Evolutionary conservation across 345 rosid genomes (phyloP).

Genomic region (Camelina hispida): DNA sequence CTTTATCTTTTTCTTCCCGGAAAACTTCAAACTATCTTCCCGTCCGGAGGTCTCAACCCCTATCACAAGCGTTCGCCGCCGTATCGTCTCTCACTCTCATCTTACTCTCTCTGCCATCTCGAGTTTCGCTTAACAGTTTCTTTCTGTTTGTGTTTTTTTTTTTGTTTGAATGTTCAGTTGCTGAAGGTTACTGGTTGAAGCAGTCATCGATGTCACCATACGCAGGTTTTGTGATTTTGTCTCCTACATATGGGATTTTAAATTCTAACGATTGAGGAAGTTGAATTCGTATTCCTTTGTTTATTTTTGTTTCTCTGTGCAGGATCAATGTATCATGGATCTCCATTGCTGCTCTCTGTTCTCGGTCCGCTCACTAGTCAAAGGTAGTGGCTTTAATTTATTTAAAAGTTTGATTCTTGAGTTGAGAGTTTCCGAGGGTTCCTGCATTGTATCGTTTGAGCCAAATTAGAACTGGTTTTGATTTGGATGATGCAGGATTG

Average conservation of each 20-base stretch:
- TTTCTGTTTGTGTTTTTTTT: not conserved
- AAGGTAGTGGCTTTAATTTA: not conserved
- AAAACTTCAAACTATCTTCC: not conserved
- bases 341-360: constrained; percentile 18
- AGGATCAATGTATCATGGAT: constrained; percentile 5
- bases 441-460: not conserved
- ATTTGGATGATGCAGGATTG: not conserved
- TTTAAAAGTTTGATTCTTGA: not conserved
- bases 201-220: constrained; percentile 76
- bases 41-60: constrained; percentile 15
- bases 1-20: not conserved
- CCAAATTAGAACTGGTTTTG: not conserved
- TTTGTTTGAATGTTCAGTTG: constrained; percentile 46
- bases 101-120: not conserved
- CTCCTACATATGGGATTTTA: not conserved
- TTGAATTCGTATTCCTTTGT: not conserved
- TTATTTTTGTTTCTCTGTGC: not conserved
- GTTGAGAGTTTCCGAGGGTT: not conserved
- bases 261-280: not conserved
- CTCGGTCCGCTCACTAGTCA: not conserved
- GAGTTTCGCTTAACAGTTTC: not conserved
- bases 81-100: not conserved
- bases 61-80: constrained; percentile 6
- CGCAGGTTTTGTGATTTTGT: constrained; percentile 50
- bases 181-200: constrained; percentile 88